Base-by-base conservation (phyloP, 805 yeast genomes). In the Starmerella cellae region DNA sequence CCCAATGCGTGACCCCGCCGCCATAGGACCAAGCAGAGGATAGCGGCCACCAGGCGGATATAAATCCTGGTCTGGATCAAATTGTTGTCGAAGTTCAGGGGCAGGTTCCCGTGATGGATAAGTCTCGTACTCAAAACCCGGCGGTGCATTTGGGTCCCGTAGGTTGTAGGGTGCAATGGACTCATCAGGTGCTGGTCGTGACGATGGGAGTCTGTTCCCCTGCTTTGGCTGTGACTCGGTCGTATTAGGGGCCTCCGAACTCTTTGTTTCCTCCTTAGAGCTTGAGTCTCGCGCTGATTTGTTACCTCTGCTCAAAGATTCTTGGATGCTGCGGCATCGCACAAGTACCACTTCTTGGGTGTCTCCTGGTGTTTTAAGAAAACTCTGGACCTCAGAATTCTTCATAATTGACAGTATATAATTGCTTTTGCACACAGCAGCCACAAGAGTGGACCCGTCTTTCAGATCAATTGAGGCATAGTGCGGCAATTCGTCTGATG, bases 81-180 rank as follows among this genome's bases (percentile, higher is more conserved):
- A 54, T n/a, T 22, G 28, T 2, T 47, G 11, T 18, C 28, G 2
- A 1, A 48, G 48, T 10, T 42, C 44, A 6, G 14, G 23, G 11
- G 14, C 16, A 3, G 23, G 16, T 17, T 26, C 14, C 13, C 20
- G 20, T 26, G 45, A 10, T 13, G 39, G 37, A 6, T 14, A 17
- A 8, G 22, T 9, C 43, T 65, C 69, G 49, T 69, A 72, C 33
- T 70, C 74, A 48, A 69, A 64, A 5, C 63, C 67, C 1, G 69
- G 69, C 5, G 64, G 63, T 2, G 52, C 53, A 4, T 55, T 54
- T 3, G 59, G 49, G 17, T 48, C 48, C 2, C 43, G n/a, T 16
- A 13, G 19, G 6, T 19, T 5, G 10, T n/a, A n/a, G 5, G 21
- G 38, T 31, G 18, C 8, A 14, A 9, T 31, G 8, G 21, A 31